A percentile compares a stretch with the other conserved stretches of the same genome.
Conservation (phyloP, 257 asterid genomes). For the Plantago major region DNA sequence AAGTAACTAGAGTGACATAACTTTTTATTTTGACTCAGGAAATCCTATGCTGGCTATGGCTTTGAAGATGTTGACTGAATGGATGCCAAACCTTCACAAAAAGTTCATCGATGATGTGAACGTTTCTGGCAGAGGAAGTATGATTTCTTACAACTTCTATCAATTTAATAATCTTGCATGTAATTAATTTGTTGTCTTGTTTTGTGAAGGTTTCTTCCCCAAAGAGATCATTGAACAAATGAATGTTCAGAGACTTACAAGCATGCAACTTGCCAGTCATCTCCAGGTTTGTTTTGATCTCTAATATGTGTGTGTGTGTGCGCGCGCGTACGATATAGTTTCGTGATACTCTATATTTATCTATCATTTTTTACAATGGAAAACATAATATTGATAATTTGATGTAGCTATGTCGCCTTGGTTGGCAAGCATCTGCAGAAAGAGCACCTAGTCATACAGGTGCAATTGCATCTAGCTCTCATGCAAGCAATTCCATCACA, state of each 20-base stretch:
- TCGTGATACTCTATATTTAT: neutral
- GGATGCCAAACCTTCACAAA: conserved; percentile 28
- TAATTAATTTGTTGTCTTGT: conserved; percentile 4
- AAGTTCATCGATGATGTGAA: conserved; percentile 28
- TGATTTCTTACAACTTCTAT: neutral
- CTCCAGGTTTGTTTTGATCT: conserved; percentile 24
- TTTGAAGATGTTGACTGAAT: conserved; percentile 24
- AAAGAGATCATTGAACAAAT: conserved; percentile 27
- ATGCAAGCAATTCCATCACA: neutral
- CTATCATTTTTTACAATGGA: neutral
- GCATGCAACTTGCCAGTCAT: conserved; percentile 39
- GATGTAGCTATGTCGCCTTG: conserved; percentile 28
- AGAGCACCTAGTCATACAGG: conserved; percentile 6
- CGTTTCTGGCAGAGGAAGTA: conserved; percentile 33
- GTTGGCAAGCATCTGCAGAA: conserved; percentile 17
- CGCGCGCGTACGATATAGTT: too few relatives aligned
- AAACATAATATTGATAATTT: neutral
- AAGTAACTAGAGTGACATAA: neutral
- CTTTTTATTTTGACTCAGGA: neutral
- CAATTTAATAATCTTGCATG: neutral
- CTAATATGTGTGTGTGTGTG: too few relatives aligned
- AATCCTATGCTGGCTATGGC: neutral
- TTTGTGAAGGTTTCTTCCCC: conserved; percentile 28
- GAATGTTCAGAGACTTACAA: conserved; percentile 34
- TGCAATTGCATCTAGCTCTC: conserved; percentile 5